Base-by-base conservation (phyloP, 352 stramenopile species). In the Albugo laibachii region DNA sequence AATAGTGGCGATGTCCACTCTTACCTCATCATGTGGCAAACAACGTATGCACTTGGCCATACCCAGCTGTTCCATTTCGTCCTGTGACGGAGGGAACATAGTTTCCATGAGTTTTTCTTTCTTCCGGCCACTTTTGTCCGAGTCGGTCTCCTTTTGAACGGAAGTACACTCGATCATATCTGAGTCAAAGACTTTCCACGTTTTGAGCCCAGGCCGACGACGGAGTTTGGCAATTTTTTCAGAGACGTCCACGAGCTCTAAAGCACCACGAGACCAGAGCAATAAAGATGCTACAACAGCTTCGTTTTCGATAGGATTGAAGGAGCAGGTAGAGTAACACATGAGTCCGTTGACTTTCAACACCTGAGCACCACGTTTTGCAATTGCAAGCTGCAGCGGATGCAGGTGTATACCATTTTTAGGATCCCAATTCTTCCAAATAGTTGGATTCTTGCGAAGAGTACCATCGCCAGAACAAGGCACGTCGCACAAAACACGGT, bases 301-400 rank as follows among this genome's bases (percentile, higher is more conserved):
- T 64, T 99, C 96, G 65, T 99, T 93, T 70, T 99, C 96, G 19
- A 99, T 64, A 12, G 96, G 96, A 69, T 98, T 99, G 54, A 99
- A 85, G 48, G 84, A 97, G 55, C 96, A 99, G 48, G 92, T 97
- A 36, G 83, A 96, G 65, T 97, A 97, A 44, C 94, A 95, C 69
- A 97, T 93, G 53, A 72, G 78, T 14, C 92, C 92, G 11, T 87
- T 92, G 18, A 95, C 64, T 56, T 91, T 92, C 6, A 98, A 61
- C 18, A 98, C 62, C 35, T 85, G 63, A 12, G 92, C 75, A 15
- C 88, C 94, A 16, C 93, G 80, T 53, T 86, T 79, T 41, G 95
- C 83, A 58, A 99, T 99, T 31, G 87, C 65, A 13, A 97, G 54
- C 66, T 99, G 96, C 27, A 98, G 55, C 5, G 72, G 63, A 62